A percentile compares a stretch with the other conserved stretches of the same genome.
Evolutionary conservation across 2,329 filamentous ascomycete species (phyloP).

Genomic region (Trichoderma sp.): DNA sequence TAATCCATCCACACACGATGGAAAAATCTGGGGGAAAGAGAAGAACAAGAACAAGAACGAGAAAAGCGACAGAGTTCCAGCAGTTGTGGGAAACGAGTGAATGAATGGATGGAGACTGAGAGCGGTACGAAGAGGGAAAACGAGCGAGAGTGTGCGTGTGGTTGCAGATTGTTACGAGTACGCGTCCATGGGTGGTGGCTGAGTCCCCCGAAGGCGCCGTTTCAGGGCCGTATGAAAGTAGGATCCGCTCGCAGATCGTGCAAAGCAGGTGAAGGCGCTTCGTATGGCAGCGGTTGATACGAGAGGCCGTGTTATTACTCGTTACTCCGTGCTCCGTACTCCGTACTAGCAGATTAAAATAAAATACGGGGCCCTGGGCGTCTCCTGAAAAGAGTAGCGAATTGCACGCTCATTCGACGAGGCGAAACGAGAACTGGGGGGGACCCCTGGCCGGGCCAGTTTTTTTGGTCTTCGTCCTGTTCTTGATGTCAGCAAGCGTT

Average conservation of each 20-base stretch:
- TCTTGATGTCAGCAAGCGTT: slow-evolving; percentile 1
- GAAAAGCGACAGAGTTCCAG: neutral
- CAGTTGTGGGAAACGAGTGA: neutral
- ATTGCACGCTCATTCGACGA: slow-evolving; percentile 15
- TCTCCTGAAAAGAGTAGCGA: slow-evolving; percentile 14
- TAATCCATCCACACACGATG: slow-evolving; percentile 15
- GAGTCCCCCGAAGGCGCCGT: slow-evolving; percentile 12
- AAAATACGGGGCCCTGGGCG: slow-evolving; percentile 11
- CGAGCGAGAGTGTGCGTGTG: neutral
- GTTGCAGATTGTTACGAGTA: slow-evolving; percentile 9
- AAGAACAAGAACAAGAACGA: neutral
- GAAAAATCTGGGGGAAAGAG: slow-evolving; percentile 11
- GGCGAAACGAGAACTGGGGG: slow-evolving; percentile 14
- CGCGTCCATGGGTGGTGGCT: slow-evolving; percentile 17
- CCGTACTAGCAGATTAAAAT: slow-evolving; percentile 12
- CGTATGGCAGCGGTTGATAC: neutral
- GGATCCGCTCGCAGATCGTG: slow-evolving; percentile 14
- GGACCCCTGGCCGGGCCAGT: neutral
- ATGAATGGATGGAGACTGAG: neutral
- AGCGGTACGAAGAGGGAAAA: neutral
- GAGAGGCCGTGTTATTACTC: neutral
- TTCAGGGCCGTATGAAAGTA: slow-evolving; percentile 15
- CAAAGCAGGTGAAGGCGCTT: neutral
- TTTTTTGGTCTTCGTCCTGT: neutral
- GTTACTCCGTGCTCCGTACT: slow-evolving; percentile 5